A percentile compares a stretch with the other conserved stretches of the same genome.
Evolutionary conservation across 2,329 filamentous ascomycete species (phyloP).

Genomic region (Acephala macrosclerotiorum): DNA sequence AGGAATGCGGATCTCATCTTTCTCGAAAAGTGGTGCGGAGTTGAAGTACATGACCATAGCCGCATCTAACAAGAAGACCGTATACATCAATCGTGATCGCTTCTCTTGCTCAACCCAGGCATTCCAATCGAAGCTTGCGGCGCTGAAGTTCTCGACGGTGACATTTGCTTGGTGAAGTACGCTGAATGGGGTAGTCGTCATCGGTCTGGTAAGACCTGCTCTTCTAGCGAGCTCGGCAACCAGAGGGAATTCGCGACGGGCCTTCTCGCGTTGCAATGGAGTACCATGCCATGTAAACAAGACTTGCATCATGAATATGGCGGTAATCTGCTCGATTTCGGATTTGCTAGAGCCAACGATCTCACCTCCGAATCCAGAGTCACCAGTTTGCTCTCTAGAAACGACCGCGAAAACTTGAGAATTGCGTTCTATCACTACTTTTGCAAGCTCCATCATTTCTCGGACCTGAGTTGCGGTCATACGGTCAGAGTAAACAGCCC

Average conservation of each 20-base stretch:
- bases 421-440: conserved; percentile 64
- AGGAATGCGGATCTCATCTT: conserved; percentile 70
- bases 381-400: conserved; percentile 47
- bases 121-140: conserved; percentile 68
- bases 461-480: conserved; percentile 67
- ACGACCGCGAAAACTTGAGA: conserved; percentile 57
- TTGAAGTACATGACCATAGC: conserved; percentile 78
- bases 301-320: conserved; percentile 66
- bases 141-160: conserved; percentile 53
- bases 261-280: conserved; percentile 67
- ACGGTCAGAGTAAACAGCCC: conserved; percentile 76
- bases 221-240: conserved; percentile 65
- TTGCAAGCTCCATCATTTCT: conserved; percentile 71
- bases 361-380: conserved; percentile 49
- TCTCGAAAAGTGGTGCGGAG: conserved; percentile 65
- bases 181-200: conserved; percentile 60
- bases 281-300: conserved; percentile 76
- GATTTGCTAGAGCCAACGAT: conserved; percentile 46
- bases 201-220: conserved; percentile 62
- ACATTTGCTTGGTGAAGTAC: conserved; percentile 65
- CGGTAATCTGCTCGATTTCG: conserved; percentile 72
- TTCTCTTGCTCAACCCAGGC: conserved; percentile 76
- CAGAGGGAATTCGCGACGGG: conserved; percentile 63
- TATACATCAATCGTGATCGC: conserved; percentile 69
- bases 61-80: conserved; percentile 69